These are phyloP conservation scores for Globisporangium nodosum DNA, from an alignment of 352 stramenopile species.

Conservation along the genomic window DNA sequence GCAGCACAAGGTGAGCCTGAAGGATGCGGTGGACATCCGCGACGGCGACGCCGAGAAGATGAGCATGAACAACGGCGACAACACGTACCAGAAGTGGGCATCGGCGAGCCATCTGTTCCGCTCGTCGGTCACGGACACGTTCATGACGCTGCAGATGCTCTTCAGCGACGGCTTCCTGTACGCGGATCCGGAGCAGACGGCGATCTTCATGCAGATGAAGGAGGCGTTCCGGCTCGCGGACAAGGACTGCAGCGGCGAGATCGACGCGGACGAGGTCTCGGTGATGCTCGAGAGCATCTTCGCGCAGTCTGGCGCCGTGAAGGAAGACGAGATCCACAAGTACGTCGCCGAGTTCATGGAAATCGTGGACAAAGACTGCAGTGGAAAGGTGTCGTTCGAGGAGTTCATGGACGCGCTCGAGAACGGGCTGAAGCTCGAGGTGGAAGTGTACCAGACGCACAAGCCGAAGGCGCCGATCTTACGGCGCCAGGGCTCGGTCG, in stretches of 20 bases:
- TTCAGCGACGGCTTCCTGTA: slow-evolving; percentile 76
- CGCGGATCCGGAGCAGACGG: slow-evolving; percentile 70
- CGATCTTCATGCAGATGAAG: slow-evolving; percentile 87
- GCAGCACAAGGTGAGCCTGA: slow-evolving; percentile 34
- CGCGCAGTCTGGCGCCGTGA: slow-evolving; percentile 61
- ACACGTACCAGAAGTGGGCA: slow-evolving; percentile 43
- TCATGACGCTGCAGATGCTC: slow-evolving; percentile 64
- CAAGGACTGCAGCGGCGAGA: slow-evolving; percentile 76
- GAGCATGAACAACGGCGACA: slow-evolving; percentile 9
- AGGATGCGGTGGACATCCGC: slow-evolving; percentile 46
- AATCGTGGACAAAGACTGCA: slow-evolving; percentile 57
- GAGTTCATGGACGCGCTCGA: slow-evolving; percentile 78
- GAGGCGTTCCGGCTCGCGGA: slow-evolving; percentile 75
- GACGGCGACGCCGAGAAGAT: slow-evolving; percentile 20
- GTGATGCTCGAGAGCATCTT: slow-evolving; percentile 80
- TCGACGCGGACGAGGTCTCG: slow-evolving; percentile 70
- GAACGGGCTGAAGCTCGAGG: slow-evolving; percentile 69
- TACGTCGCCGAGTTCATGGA: slow-evolving; percentile 77
- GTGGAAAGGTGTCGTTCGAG: slow-evolving; percentile 72
- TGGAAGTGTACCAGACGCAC: slow-evolving; percentile 61
- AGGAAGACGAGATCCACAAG: slow-evolving; percentile 59
- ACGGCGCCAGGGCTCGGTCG: slow-evolving; percentile 11
- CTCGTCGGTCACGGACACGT: slow-evolving; percentile 51
- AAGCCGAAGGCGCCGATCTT: slow-evolving; percentile 19
- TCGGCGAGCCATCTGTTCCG: slow-evolving; percentile 44